Evolutionary conservation across 345 rosid genomes (phyloP).

Genomic region (Populus ilicifolia): DNA sequence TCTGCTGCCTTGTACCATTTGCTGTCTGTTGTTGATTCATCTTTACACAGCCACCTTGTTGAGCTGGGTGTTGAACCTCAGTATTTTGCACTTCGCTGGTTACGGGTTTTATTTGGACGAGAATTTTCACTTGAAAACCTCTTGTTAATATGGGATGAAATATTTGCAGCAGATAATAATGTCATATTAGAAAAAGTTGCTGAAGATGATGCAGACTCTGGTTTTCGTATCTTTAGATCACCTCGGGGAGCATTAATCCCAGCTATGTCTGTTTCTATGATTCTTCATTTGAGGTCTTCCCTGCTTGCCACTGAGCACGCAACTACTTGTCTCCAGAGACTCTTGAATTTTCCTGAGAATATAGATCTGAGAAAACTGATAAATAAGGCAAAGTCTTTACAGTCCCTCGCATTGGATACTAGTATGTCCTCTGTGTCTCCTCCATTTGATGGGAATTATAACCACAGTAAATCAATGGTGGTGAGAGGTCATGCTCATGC

Average conservation of each 20-base stretch:
- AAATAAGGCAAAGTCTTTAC: constrained; percentile 72
- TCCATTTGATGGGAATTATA: constrained; percentile 28
- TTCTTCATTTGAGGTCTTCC: constrained; percentile 75
- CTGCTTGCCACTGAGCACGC: constrained; percentile 88
- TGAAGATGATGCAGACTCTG: constrained; percentile 31
- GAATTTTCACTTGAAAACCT: constrained; percentile 75
- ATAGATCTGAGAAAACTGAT: constrained; percentile 57
- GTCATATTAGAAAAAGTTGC: constrained; percentile 19
- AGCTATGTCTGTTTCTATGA: constrained; percentile 81
- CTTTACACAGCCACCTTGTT: constrained; percentile 80
- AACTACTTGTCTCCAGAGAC: constrained; percentile 84
- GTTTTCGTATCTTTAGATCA: constrained; percentile 55
- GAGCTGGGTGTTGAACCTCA: constrained; percentile 98
- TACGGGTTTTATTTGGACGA: constrained; percentile 87
- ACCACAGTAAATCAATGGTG: constrained; percentile 36
- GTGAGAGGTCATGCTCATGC: constrained; percentile 48
- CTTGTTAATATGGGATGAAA: constrained; percentile 87
- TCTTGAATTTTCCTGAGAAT: constrained; percentile 75
- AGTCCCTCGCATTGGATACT: constrained; percentile 52
- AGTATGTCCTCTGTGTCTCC: constrained; percentile 31
- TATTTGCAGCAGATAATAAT: constrained; percentile 68
- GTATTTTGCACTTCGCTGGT: constrained; percentile 94
- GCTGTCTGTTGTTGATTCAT: constrained; percentile 69
- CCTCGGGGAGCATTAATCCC: constrained; percentile 71
- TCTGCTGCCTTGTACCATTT: constrained; percentile 77